Percentiles rank a stretch among this genome's conserved stretches.
phyloP scores from a whole-genome alignment of 441 rosid species.

The Manihot esculenta region DNA sequence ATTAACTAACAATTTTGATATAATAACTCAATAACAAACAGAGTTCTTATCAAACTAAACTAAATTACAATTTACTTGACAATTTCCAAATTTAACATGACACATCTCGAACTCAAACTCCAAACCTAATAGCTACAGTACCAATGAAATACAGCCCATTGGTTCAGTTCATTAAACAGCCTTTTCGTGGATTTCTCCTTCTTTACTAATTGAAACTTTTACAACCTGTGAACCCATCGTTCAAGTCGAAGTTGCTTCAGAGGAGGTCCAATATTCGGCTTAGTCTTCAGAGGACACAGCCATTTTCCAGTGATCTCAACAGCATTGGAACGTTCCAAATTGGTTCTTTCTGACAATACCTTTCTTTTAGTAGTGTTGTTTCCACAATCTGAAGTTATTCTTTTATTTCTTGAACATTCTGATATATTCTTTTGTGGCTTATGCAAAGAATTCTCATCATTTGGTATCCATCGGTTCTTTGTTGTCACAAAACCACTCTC shows the following conservation, averaged over 20 bases:
- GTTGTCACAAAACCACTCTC: conserved; percentile 50
- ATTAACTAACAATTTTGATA: too few relatives aligned
- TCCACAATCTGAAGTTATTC: conserved; percentile 18
- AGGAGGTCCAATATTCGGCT: conserved; percentile 63
- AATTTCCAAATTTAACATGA: too few relatives aligned
- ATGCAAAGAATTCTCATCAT: conserved; percentile 24
- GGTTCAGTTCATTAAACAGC: background rate
- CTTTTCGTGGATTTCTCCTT: background rate
- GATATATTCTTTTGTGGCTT: conserved; percentile 24
- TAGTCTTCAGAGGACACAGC: conserved; percentile 71
- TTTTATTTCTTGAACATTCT: conserved; percentile 28
- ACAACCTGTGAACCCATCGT: conserved; percentile 58
- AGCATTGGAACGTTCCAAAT: conserved; percentile 31
- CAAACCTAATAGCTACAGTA: too few relatives aligned
- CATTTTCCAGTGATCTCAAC: conserved; percentile 66
- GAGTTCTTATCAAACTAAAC: too few relatives aligned
- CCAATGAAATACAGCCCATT: too few relatives aligned
- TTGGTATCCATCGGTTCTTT: conserved; percentile 33
- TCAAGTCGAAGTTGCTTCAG: conserved; percentile 87
- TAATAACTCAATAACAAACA: too few relatives aligned
- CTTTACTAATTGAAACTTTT: conserved; percentile 3
- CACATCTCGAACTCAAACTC: too few relatives aligned
- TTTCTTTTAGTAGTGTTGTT: conserved; percentile 35
- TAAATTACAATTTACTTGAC: too few relatives aligned
- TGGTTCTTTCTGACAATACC: conserved; percentile 52